A percentile compares a stretch with the other conserved stretches of the same genome.
Evolutionary conservation across 192 early-diverging fungal genomes (phyloP).

Genomic region (Podochytrium sp.): DNA sequence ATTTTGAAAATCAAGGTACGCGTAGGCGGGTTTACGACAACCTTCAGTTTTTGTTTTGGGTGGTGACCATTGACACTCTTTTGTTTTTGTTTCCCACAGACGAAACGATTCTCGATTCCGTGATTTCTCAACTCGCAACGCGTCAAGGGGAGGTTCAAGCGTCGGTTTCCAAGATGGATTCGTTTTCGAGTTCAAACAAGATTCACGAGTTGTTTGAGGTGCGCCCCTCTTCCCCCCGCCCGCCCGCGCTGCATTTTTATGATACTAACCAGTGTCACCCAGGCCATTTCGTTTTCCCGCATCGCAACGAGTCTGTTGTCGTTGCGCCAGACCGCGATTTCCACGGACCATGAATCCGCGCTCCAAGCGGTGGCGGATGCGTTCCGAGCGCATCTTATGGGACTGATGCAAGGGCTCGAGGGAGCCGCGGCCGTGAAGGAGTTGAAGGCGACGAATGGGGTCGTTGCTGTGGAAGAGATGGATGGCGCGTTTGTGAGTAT

Average conservation of each 20-base stretch:
- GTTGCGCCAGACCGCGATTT: neutral
- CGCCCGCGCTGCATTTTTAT: neutral
- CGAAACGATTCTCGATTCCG: neutral
- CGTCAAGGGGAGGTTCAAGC: neutral
- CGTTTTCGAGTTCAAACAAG: neutral
- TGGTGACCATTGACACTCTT: neutral
- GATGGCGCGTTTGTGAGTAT: no score
- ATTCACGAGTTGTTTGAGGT: slow-evolving; percentile 22
- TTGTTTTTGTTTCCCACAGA: neutral
- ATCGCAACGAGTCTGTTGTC: neutral
- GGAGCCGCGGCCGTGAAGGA: neutral
- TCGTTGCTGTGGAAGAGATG: neutral
- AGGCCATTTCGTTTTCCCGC: slow-evolving; percentile 9
- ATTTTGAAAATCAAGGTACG: neutral
- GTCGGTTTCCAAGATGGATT: neutral
- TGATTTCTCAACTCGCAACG: neutral
- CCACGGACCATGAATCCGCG: neutral
- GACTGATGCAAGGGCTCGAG: neutral
- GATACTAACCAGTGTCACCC: neutral
- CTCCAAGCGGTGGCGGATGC: neutral
- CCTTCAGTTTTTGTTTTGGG: neutral
- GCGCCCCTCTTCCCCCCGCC: neutral
- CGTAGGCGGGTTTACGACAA: neutral
- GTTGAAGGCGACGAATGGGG: neutral
- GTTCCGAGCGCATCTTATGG: neutral